Base-by-base conservation (phyloP, 371 early-diverging fungal genomes). In the Mucor saturninus region DNA sequence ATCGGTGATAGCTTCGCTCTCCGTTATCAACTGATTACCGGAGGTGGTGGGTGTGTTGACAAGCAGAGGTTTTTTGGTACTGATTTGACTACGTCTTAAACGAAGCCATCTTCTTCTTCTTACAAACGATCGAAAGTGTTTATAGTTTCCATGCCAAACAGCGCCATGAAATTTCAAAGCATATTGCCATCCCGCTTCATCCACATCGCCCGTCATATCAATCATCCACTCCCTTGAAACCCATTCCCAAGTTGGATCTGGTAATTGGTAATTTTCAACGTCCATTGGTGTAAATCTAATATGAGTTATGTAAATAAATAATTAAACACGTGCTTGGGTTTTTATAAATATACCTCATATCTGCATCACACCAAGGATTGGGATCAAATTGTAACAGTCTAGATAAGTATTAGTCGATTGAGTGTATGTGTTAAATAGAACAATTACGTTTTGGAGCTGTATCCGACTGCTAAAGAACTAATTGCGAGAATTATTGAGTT, bases 161-260 rank as follows among this genome's bases (percentile, higher is more conserved):
- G 79, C 74, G 9, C 75, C 77, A 65, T 77, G 81, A 59, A 81
- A 79, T 29, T 75, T 72, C 21, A 83, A 43, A 43, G 81, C 75
- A 61, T 83, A 83, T 49, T 79, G 77, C 83, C 83, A 83, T 32
- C 83, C 81, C 37, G 75, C 81, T 72, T 86, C 86, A 60, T 88
- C 88, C 1, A 88, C 86, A 67, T 88, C 86, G 4, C 75, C 84
- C n/a, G 86, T 81, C 88, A 88, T 86, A 64, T 88, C 86, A 15
- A 86, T 84, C 71, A 88, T 69, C 88, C 88, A 88, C 32, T 81
- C 77, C 62, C 81, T 80, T 59, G 76, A 79, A 53, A 85, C 85
- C 88, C 88, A 88, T 67, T 86, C 82, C 88, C 88, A 88, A 9
- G 82, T 78, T 10, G 86, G 86, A 62, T 88, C 86, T 7, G 88